phyloP scores from a whole-genome alignment of 1,284 basidiomycete species.

The Rhodotorula sp. region DNA sequence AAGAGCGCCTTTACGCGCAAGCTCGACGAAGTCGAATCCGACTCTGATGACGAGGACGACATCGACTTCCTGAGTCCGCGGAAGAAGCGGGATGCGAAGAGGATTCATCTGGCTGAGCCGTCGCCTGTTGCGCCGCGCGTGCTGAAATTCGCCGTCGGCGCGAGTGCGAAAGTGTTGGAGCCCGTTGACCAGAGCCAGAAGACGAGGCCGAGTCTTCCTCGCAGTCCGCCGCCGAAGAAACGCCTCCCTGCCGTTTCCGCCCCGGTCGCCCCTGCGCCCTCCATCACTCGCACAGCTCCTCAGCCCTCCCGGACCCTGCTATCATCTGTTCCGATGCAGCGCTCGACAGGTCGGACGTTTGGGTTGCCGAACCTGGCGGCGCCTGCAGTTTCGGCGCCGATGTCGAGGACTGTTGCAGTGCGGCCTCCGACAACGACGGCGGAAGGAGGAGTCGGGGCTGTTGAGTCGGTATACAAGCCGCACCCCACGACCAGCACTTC shows the following conservation, averaged over 20 bases:
- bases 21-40: constrained; percentile 19
- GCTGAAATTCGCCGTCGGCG: neutral
- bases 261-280: neutral
- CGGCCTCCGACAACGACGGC: neutral
- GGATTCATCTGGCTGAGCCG: constrained; percentile 1
- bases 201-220: constrained; percentile 1
- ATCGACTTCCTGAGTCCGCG: constrained; percentile 36
- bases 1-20: constrained; percentile 5
- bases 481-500: too few relatives aligned
- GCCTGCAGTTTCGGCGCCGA: neutral
- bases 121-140: neutral
- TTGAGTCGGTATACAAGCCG: too few relatives aligned
- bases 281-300: neutral
- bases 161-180: neutral
- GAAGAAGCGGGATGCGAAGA: constrained; percentile 19
- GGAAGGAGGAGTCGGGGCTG: too few relatives aligned
- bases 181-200: neutral
- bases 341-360: constrained; percentile 3
- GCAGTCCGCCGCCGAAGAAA: constrained; percentile 30
- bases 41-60: constrained; percentile 22
- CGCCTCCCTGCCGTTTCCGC: neutral
- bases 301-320: neutral
- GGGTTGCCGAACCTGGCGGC: neutral
- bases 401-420: too few relatives aligned
- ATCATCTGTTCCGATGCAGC: constrained; percentile 22